A percentile compares a stretch with the other conserved stretches of the same genome.
Conservation (phyloP, 441 rosid genomes). For the Daphne laureola region DNA sequence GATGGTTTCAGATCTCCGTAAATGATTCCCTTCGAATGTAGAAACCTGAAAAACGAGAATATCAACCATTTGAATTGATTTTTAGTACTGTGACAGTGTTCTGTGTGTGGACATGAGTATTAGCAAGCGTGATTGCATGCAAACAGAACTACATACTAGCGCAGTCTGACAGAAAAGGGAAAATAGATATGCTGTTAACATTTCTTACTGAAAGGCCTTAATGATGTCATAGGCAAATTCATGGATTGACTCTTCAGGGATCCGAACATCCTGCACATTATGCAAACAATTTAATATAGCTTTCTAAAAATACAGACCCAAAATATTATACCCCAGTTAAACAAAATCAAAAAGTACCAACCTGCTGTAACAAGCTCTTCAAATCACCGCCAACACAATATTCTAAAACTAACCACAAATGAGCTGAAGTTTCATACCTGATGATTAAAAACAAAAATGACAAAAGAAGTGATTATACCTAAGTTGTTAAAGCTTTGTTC, state of each 20-base stretch:
- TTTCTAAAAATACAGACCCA: background rate
- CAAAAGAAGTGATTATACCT: background rate
- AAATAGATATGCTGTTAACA: slow-evolving; percentile 6
- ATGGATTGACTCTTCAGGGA: slow-evolving; percentile 91
- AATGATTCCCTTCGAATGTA: slow-evolving; percentile 88
- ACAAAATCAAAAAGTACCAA: slow-evolving; percentile 17
- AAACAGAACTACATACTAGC: background rate
- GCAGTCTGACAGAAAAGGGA: slow-evolving; percentile 6
- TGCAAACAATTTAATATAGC: slow-evolving; percentile 8
- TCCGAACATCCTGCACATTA: slow-evolving; percentile 64
- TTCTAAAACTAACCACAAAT: slow-evolving; percentile 95
- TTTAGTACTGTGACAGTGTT: no score
- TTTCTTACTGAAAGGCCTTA: slow-evolving; percentile 73
- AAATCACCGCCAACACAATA: slow-evolving; percentile 96
- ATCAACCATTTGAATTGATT: slow-evolving; percentile 2
- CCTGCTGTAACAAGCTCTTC: slow-evolving; percentile 79
- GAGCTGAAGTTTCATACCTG: slow-evolving; percentile 96
- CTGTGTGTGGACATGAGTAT: no score
- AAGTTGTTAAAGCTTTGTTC: no score
- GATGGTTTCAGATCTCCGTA: slow-evolving; percentile 97
- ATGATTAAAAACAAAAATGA: background rate
- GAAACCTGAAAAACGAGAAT: slow-evolving; percentile 35
- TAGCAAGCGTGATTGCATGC: no score
- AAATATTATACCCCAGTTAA: background rate
- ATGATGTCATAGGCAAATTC: slow-evolving; percentile 74